Base-by-base conservation (phyloP, 2,329 filamentous ascomycete species). In the Botrytis galanthina region DNA sequence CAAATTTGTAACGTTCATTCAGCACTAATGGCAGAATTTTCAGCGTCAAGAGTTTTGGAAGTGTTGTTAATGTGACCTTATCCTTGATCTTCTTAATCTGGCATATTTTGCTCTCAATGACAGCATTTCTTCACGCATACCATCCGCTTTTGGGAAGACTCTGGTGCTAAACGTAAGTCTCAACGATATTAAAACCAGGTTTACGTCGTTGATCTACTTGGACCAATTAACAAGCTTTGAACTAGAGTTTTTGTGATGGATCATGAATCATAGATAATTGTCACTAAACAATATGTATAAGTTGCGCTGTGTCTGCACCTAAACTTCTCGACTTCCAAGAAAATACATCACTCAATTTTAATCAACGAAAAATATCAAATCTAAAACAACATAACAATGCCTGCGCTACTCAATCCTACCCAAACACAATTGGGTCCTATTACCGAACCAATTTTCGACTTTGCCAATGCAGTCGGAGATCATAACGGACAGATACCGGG, bases 81-180 rank as follows among this genome's bases (percentile, higher is more conserved):
- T 16, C 14, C 59, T n/a, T 39, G 1, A 9, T n/a, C 0, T 26
- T n/a, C 22, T n/a, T 1, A 14, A 3, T n/a, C 1, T 4, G 12
- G 1, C 5, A 26, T 1, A 39, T 16, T 39, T 14, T 18, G 32
- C 35, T 16, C 26, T 6, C 26, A 39, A 61, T 26, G 5, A 35
- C 6, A 29, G 32, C 6, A 29, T 8, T 32, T 32, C 6, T 18
- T 57, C 51, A 8, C 14, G 26, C 14, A 29, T 9, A 29, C n/a
- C 12, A 57, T 18, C n/a, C n/a, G 6, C 3, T 57, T 57, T 6
- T 32, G n/a, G n/a, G n/a, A 57, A 57, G n/a, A 32, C 16, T 16
- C 7, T 4, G 29, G 14, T 18, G 8, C 14, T 29, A 57, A 16
- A 57, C 29, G 3, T 57, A 6, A 29, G 4, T 32, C n/a, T 14